Evolutionary conservation across 768 basidiomycete species (phyloP), one percentile per base, ranked within the genome.

Genomic region (Cantharellus anzutake): DNA sequence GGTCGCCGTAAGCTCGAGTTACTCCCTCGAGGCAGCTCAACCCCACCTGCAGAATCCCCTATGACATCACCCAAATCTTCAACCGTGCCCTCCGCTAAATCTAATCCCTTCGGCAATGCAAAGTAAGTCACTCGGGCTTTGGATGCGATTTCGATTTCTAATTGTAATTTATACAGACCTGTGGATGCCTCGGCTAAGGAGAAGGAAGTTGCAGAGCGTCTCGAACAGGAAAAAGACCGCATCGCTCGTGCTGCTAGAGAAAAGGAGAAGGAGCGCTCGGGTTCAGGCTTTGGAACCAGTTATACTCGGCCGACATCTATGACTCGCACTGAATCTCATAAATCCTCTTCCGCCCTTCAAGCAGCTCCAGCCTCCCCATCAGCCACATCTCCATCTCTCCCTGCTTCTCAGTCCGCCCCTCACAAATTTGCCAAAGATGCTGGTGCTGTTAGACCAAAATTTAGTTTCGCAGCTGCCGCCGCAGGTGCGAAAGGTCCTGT

Each of bases 71-170:
- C 86, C 0, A 84, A 84, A 71, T 78, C 86, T 65, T 73, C 76
- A 2, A 71, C 76, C 60, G 62, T 74, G 72, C 51, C 74, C 41
- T 72, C 80, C 41, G 67, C 83, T 61, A 70, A 68, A 62, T 63
- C 73, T 3, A 91, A 78, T 68, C 93, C 93, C 3, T 98, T 98
- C 67, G 96, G 94, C 56, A 76, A 77, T 59, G 94, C 94, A 41
- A 83, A 73, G 86, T 87, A 65, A 56, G 78, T 56, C 7, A 42
- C 3, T 51, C 56, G 56, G 37, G 14, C 14, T 34, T 61, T 38
- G 41, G 42, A 16, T 57, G 42, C 40, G 38, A 5, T 40, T 57
- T 38, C 14, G 34, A 57, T 59, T 11, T 50, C 60, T 48, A 41
- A 57, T 42, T 37, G 41, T 5, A 41, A 48, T 61, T 60, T 57